phyloP scores from a whole-genome alignment of 2,329 filamentous ascomycete species.

The Blastomyces gilchristii region DNA sequence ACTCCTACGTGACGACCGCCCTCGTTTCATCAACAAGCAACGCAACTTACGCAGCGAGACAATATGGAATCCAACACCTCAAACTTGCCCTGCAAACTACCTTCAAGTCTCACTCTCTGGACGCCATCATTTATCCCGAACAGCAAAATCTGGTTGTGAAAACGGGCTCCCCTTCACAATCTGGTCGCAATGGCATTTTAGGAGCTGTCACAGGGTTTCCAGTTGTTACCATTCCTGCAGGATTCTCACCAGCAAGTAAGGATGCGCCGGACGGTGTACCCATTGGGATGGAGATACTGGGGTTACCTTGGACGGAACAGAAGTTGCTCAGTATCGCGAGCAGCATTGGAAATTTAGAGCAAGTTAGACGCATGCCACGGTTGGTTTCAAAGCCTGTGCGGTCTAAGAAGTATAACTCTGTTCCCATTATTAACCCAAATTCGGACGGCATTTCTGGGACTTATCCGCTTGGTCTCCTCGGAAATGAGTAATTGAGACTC shows the following conservation, averaged over 20 bases:
- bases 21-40: slow-evolving; percentile 45
- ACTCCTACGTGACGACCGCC: slow-evolving; percentile 44
- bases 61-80: slow-evolving; percentile 43
- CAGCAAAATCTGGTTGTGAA: slow-evolving; percentile 54
- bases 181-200: slow-evolving; percentile 50
- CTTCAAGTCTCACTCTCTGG: slow-evolving; percentile 41
- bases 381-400: neutral
- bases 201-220: slow-evolving; percentile 46
- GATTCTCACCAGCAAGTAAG: slow-evolving; percentile 11
- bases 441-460: neutral
- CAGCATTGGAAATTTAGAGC: slow-evolving; percentile 37
- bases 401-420: neutral
- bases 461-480: neutral
- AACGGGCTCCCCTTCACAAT: slow-evolving; percentile 47
- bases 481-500: neutral
- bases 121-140: slow-evolving; percentile 54
- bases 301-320: slow-evolving; percentile 46
- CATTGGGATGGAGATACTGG: slow-evolving; percentile 55
- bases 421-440: neutral
- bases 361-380: slow-evolving; percentile 38
- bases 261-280: slow-evolving; percentile 48
- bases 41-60: slow-evolving; percentile 39
- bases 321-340: slow-evolving; percentile 46
- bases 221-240: slow-evolving; percentile 37
- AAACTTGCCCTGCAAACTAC: slow-evolving; percentile 42